Evolutionary conservation across 805 yeast species (phyloP).

Genomic region (Kockiozyma suomiensis): DNA sequence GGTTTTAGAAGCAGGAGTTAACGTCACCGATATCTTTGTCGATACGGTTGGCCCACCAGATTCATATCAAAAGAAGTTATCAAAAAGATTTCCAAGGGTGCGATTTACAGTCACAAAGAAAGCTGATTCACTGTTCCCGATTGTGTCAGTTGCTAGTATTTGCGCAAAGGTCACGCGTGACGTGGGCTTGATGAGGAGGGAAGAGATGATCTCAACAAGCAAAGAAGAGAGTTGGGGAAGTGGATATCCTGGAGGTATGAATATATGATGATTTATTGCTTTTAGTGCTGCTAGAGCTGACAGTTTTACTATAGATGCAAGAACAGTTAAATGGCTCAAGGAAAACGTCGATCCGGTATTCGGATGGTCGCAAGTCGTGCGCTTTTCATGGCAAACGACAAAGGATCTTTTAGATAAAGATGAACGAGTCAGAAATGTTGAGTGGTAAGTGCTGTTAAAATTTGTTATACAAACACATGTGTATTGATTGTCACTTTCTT

Average conservation of each 20-base stretch:
- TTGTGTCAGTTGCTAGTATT: constrained; percentile 92
- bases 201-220: constrained; percentile 25
- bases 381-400: constrained; percentile 96
- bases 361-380: constrained; percentile 79
- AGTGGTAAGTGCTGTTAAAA: constrained; percentile 10
- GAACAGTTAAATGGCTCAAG: constrained; percentile 76
- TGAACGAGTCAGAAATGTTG: constrained; percentile 11
- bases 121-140: constrained; percentile 90
- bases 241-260: constrained; percentile 74
- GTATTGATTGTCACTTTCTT: not conserved
- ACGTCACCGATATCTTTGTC: constrained; percentile 72
- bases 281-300: not conserved
- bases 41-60: constrained; percentile 98
- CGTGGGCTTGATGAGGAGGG: constrained; percentile 48
- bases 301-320: constrained; percentile 60
- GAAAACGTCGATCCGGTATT: constrained; percentile 65
- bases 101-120: constrained; percentile 85
- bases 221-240: constrained; percentile 62
- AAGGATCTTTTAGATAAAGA: constrained; percentile 57
- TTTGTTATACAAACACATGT: not conserved
- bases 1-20: constrained; percentile 63
- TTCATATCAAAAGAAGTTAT: constrained; percentile 75
- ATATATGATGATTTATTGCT: not conserved
- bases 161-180: constrained; percentile 97
- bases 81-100: constrained; percentile 65